A percentile compares a stretch with the other conserved stretches of the same genome.
Evolutionary conservation across 2,329 filamentous ascomycete genomes (phyloP).

Genomic region (Cryphonectria naterciae): DNA sequence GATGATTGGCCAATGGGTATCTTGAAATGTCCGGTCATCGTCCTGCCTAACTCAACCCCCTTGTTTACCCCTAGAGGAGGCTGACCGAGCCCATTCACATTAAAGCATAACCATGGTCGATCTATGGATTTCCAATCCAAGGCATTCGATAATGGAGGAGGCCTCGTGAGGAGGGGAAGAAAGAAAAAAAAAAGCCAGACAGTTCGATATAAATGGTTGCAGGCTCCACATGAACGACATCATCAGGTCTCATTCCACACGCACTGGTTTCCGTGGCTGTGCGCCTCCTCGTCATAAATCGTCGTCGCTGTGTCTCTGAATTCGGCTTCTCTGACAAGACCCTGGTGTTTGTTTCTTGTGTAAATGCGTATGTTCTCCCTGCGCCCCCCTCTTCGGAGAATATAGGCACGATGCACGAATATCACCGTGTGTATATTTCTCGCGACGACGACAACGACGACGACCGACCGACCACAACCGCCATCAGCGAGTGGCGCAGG

Average conservation of each 20-base stretch:
- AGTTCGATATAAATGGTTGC: conserved; percentile 25
- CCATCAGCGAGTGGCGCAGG: not conserved
- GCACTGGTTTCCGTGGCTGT: conserved; percentile 7
- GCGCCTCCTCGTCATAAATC: not conserved
- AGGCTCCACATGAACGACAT: conserved; percentile 19
- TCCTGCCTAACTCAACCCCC: conserved; percentile 17
- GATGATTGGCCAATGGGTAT: conserved; percentile 26
- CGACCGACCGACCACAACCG: not conserved
- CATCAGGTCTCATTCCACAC: conserved; percentile 8
- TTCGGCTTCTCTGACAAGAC: conserved; percentile 5
- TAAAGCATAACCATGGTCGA: not conserved
- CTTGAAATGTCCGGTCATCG: not conserved
- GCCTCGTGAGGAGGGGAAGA: conserved; percentile 3
- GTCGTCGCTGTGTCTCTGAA: not conserved
- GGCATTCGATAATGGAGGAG: not conserved
- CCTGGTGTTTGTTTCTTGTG: not conserved
- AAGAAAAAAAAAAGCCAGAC: not conserved
- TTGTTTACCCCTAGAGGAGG: conserved; percentile 21
- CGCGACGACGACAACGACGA: not conserved
- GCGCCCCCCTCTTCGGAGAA: not conserved
- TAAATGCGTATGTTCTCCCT: not conserved
- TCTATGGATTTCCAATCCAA: not conserved
- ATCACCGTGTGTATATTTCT: not conserved
- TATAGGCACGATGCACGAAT: not conserved
- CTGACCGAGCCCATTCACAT: conserved; percentile 1